A percentile compares a stretch with the other conserved stretches of the same genome.
phyloP scores from a whole-genome alignment of 148 eudicot species.

The Rhododendron henanense region DNA sequence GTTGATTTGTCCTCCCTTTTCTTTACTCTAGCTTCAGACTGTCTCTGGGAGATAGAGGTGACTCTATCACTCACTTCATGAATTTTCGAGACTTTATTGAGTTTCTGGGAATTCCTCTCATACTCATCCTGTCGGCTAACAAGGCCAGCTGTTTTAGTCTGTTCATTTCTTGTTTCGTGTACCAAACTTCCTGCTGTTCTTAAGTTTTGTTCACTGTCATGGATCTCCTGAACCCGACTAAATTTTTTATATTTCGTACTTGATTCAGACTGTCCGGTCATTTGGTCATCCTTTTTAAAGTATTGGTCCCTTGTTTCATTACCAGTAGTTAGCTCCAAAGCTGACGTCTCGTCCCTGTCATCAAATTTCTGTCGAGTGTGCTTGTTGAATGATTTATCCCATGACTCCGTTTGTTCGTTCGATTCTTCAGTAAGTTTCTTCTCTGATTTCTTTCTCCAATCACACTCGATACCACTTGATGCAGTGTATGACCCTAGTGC shows the following conservation, averaged over 20 bases:
- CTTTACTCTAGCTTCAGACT: constrained; percentile 32
- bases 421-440: constrained; percentile 64
- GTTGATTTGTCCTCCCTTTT: constrained; percentile 32
- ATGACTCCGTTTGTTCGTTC: constrained; percentile 23
- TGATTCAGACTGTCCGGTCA: constrained; percentile 21
- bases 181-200: constrained; percentile 18
- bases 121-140: constrained; percentile 22
- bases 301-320: constrained; percentile 31
- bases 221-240: constrained; percentile 17
- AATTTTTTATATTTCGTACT: constrained; percentile 31
- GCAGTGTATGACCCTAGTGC: constrained; percentile 11
- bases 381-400: constrained; percentile 21
- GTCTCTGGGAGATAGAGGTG: constrained; percentile 23
- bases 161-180: constrained; percentile 33
- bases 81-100: constrained; percentile 26
- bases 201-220: constrained; percentile 17
- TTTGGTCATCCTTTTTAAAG: constrained; percentile 20
- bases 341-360: constrained; percentile 24
- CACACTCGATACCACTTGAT: constrained; percentile 31
- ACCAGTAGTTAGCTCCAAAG: constrained; percentile 18
- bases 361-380: constrained; percentile 27
- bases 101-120: constrained; percentile 23
- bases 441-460: constrained; percentile 75
- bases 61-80: constrained; percentile 18
- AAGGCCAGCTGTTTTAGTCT: constrained; percentile 30